phyloP scores from a whole-genome alignment of 1,284 basidiomycete species.

The Cryptococcus hybrid region DNA sequence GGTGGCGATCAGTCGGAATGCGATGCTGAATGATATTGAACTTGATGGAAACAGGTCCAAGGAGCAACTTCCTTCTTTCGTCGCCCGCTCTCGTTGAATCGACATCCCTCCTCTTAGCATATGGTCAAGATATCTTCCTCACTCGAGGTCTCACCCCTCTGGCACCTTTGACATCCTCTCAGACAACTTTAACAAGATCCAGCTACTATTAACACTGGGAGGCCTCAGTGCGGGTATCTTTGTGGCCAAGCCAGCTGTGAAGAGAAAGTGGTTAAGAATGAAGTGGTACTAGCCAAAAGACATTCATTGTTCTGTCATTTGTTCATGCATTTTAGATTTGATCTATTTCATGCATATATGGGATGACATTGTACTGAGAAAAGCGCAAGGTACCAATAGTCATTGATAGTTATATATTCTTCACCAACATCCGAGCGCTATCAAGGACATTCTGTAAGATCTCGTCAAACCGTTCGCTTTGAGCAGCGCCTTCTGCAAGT shows the following conservation, averaged over 20 bases:
- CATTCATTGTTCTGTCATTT: background rate
- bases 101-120: slow-evolving; percentile 79
- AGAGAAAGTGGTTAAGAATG: slow-evolving; percentile 38
- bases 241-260: slow-evolving; percentile 58
- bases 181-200: slow-evolving; percentile 88
- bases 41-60: no score
- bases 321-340: no score
- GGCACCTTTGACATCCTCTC: slow-evolving; percentile 91
- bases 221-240: slow-evolving; percentile 71
- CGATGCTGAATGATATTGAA: no score
- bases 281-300: slow-evolving; percentile 42
- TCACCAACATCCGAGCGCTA: slow-evolving; percentile 53
- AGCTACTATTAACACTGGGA: slow-evolving; percentile 78
- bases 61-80: slow-evolving; percentile 57
- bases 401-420: slow-evolving; percentile 33
- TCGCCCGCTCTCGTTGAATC: slow-evolving; percentile 87
- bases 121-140: slow-evolving; percentile 83
- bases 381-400: background rate
- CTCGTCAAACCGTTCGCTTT: slow-evolving; percentile 52
- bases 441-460: slow-evolving; percentile 54
- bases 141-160: slow-evolving; percentile 72
- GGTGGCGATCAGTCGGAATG: slow-evolving; percentile 50
- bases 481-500: slow-evolving; percentile 52
- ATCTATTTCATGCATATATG: no score
- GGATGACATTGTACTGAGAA: no score